Conservation (phyloP, 2,329 filamentous ascomycete species). For the Arachnomyces sp. region DNA sequence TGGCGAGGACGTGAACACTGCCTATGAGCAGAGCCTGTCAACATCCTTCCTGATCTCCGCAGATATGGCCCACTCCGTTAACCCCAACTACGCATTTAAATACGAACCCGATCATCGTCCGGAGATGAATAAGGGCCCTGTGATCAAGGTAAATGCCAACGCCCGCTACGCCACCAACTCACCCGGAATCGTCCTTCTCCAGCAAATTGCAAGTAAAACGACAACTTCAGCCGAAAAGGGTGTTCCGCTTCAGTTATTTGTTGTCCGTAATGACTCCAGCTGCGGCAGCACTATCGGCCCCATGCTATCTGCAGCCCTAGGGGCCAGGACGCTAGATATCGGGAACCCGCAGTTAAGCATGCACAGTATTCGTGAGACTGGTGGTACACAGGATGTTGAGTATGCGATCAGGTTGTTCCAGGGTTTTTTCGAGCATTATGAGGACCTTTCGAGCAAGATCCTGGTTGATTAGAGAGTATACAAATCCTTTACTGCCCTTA, state of each 20-base stretch:
- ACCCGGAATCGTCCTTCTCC: conserved; percentile 83
- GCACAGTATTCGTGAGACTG: conserved; percentile 94
- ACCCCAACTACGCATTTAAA: conserved; percentile 89
- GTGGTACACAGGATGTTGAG: conserved; percentile 78
- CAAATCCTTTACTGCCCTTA: too few relatives aligned
- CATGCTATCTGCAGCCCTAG: conserved; percentile 83
- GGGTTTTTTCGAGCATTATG: conserved; percentile 78
- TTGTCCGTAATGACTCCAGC: conserved; percentile 88
- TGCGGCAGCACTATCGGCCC: conserved; percentile 96
- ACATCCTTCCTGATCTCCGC: conserved; percentile 91
- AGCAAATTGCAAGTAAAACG: conserved; percentile 68
- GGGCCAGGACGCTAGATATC: conserved; percentile 80
- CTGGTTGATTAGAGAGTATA: conserved; percentile 65
- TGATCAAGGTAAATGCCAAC: conserved; percentile 98
- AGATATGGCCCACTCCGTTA: conserved; percentile 94
- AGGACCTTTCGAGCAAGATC: conserved; percentile 73
- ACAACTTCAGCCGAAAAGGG: conserved; percentile 50
- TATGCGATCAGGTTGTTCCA: conserved; percentile 80
- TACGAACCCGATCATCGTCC: conserved; percentile 88
- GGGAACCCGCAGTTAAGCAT: conserved; percentile 93
- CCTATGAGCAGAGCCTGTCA: conserved; percentile 86
- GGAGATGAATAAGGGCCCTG: conserved; percentile 91
- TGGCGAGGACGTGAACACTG: conserved; percentile 62
- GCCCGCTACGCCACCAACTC: conserved; percentile 95
- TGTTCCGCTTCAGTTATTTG: conserved; percentile 89